Base-by-base conservation (phyloP, 2,329 filamentous ascomycete species). In the Pseudopithomyces maydicus region DNA sequence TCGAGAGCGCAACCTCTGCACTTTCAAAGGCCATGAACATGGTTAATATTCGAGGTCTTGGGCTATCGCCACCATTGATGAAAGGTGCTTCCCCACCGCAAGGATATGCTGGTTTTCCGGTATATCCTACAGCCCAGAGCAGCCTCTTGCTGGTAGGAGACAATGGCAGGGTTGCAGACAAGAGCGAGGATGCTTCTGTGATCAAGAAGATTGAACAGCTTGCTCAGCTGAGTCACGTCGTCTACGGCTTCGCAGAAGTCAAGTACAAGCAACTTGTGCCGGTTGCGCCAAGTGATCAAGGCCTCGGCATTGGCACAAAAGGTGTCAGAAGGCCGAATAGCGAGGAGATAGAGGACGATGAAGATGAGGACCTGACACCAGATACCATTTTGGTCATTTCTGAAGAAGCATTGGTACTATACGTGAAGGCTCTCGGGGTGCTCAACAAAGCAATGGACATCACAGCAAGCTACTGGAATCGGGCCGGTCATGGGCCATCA, bases 231-330 rank as follows among this genome's bases (percentile, higher is more conserved):
- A 97, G 93, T 71, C 93, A 99, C 74, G 95, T 97, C 44, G 93
- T 99, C 2, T 99, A 93, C 74, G 93, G 94, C 2, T 98, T 99
- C 76, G 95, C 95, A 6, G 94, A 99, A 78, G 94, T 99, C 71
- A 99, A 99, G 77, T 97, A 96, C 78, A 95, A 96, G 76, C 95
- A 99, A 76, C 84, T 99, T n/a, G 86, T 97, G 48, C 95, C 95
- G 2, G 80, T 95, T 43, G 88, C 91, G 1, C 95, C 94, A 1
- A 85, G 84, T 63, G 87, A 91, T 47, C 87, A 90, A 64, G 87
- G 86, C 6, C 82, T 92, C 3, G 88, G 89, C 6, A 79, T 82
- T 42, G 79, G 78, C 48, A 74, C 76, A 50, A 87, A 88, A 14
- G 75, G 84, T n/a, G 78, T 74, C 44, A 67, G 72, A 38, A 73